A percentile compares a stretch with the other conserved stretches of the same genome.
Evolutionary conservation across 139 green algal genomes (phyloP).

Genomic region (Nannochloris sp.): DNA sequence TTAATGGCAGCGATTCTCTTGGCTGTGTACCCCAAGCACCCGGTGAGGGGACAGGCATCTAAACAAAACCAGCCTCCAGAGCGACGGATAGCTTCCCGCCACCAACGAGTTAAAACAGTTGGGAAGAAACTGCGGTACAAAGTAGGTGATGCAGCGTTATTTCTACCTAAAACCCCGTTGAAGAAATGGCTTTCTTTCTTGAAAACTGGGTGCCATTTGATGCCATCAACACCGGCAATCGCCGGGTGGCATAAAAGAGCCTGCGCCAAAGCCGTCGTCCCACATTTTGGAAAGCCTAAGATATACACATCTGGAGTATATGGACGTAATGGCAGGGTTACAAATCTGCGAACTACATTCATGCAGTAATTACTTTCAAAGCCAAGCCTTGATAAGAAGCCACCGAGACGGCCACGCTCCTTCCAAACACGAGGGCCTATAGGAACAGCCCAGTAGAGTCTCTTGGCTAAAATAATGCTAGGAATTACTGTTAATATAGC

Average conservation of each 20-base stretch:
- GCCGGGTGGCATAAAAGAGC: slow-evolving; percentile 60
- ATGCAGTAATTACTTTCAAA: slow-evolving; percentile 65
- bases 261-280: slow-evolving; percentile 69
- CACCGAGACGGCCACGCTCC: slow-evolving; percentile 22
- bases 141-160: slow-evolving; percentile 9
- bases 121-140: slow-evolving; percentile 78
- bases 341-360: slow-evolving; percentile 50
- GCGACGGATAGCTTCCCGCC: slow-evolving; percentile 20
- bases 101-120: slow-evolving; percentile 51
- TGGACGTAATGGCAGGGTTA: slow-evolving; percentile 65
- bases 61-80: slow-evolving; percentile 55
- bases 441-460: slow-evolving; percentile 62
- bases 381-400: slow-evolving; percentile 22
- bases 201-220: slow-evolving; percentile 62
- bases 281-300: slow-evolving; percentile 64
- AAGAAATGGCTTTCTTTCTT: slow-evolving; percentile 76
- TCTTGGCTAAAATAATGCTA: slow-evolving; percentile 18
- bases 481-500: slow-evolving; percentile 22
- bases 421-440: slow-evolving; percentile 56
- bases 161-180: slow-evolving; percentile 51
- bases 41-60: slow-evolving; percentile 67
- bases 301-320: slow-evolving; percentile 67
- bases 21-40: slow-evolving; percentile 58
- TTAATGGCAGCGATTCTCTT: slow-evolving; percentile 51
- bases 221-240: slow-evolving; percentile 47